These are phyloP conservation scores for Rubroboletus satanas DNA, from an alignment of 768 basidiomycete species.

Conservation along the genomic window DNA sequence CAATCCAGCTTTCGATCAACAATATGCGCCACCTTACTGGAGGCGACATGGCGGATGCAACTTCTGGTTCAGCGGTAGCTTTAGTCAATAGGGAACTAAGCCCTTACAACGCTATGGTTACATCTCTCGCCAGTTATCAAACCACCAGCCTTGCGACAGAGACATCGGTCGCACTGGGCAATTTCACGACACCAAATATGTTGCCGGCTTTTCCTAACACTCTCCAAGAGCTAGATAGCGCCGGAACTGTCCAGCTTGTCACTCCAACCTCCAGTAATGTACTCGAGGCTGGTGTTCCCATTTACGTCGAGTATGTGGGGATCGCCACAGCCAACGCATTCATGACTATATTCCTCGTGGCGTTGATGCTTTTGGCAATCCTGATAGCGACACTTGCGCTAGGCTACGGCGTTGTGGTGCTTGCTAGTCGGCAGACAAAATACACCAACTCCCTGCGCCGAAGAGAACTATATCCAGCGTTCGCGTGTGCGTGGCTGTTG, in stretches of 20 bases:
- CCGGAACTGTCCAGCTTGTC: conserved; percentile 55
- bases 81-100: conserved; percentile 79
- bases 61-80: conserved; percentile 58
- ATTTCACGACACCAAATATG: conserved; percentile 4
- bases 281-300: conserved; percentile 77
- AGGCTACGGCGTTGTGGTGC: conserved; percentile 44
- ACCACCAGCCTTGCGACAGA: conserved; percentile 1
- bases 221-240: conserved; percentile 23
- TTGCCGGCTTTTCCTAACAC: conserved; percentile 13
- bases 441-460: conserved; percentile 15
- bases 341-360: conserved; percentile 79
- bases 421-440: conserved; percentile 21
- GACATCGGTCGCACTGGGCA: conserved; percentile 10
- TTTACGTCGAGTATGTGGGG: conserved; percentile 71
- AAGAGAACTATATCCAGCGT: conserved; percentile 39
- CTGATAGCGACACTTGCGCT: conserved; percentile 48
- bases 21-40: conserved; percentile 81
- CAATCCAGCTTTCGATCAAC: conserved; percentile 75
- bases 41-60: conserved; percentile 61
- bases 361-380: conserved; percentile 66
- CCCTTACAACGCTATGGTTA: conserved; percentile 56
- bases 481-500: conserved; percentile 57
- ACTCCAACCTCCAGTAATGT: conserved; percentile 60
- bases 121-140: not conserved
- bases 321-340: conserved; percentile 87